Base-by-base conservation (phyloP, 768 basidiomycete genomes). In the Amanita muscaria region DNA sequence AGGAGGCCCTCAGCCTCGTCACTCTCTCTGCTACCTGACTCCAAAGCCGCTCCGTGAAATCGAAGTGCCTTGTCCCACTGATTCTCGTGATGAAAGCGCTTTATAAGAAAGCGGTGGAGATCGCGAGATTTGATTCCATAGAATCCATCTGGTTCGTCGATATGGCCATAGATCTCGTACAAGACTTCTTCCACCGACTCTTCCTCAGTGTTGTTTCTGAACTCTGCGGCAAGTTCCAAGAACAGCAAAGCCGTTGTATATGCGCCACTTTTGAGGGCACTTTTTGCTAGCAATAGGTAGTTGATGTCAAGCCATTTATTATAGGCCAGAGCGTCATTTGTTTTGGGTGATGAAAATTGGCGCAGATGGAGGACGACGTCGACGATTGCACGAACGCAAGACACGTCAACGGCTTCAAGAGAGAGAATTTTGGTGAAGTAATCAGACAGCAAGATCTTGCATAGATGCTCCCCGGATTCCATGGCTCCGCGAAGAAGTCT, bases 131-230 rank as follows among this genome's bases (percentile, higher is more conserved):
- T 73, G 48, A 98, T 91, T 4, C 91, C 91, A 61, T 99, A 99
- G 60, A 99, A 99, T 1, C 96, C 92, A 54, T 99, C 96, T 0
- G 93, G 93, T 59, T 99, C 96, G 56, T 96, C 93, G 48, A 99
- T 91, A 53, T 91, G 85, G 43, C 81, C 80, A 56, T 98, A 99
- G 40, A 98, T 90, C 40, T 85, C 83, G 65, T 91, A 97, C 16
- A 98, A 65, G 19, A 93, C 70, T 46, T 84, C 68, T 51, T 90
- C 87, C 12, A 63, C 60, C 2, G 54, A 49, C n/a, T 56, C 56
- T 5, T 63, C 60, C 15, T 55, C 42, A 9, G 60, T 58, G 25
- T 58, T 51, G 9, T 53, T 50, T 2, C 54, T 38, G 48, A 74
- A 65, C 46, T 89, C 82, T 18, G 66, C 64, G 0, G 79, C 82